Evolutionary conservation across 306 rosid species (phyloP), one percentile per base, ranked within the genome.

Genomic region (Prunus kanzakura): DNA sequence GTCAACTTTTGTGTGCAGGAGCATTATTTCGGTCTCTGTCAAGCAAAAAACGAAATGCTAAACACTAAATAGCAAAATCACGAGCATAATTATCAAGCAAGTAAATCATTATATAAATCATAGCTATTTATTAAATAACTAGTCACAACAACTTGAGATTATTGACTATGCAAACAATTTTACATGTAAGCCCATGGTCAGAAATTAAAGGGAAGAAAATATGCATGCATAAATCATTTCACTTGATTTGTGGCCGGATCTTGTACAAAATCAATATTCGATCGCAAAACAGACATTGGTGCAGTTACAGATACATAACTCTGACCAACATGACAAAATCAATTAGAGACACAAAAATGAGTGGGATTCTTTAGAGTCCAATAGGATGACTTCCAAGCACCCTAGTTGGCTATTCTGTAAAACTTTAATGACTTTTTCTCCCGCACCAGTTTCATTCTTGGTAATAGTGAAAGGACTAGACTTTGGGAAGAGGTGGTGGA

Each of bases 1-100:
- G 84, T 95, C 99, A 79, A 95, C 93, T 86, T 89, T 91, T 11
- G 88, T 80, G 82, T 95, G 99, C 73, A 95, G 90, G 72, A 10
- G 73, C 80, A 49, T 35, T 50, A 89, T 84, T 82, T 95, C 98
- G 56, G 79, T 74, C 45, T 87, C 99, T 95, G 82, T 62, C 84
- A 80, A 79, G 74, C 47, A 82, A 76, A 73, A 71, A 12, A 23
- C 27, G 63, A 71, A 68, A 71, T 32, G 20, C 65, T 68, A 83
- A 54, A 72, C 32, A 60, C 27, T 65, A 79, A 61, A 77, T 29
- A 61, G 43, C 51, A 74, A 57, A 64, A 77, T 67, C 49, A 67
- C 6, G 14, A 68, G 55, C 63, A 70, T 19, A 50, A 83, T 67
- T 22, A 41, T 35, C 27, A 35, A 8, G 38, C 62, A n/a, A 13